Evolutionary conservation across 169 alveolate species (phyloP).

Genomic region (Pseudocohnilembus persalinus): DNA sequence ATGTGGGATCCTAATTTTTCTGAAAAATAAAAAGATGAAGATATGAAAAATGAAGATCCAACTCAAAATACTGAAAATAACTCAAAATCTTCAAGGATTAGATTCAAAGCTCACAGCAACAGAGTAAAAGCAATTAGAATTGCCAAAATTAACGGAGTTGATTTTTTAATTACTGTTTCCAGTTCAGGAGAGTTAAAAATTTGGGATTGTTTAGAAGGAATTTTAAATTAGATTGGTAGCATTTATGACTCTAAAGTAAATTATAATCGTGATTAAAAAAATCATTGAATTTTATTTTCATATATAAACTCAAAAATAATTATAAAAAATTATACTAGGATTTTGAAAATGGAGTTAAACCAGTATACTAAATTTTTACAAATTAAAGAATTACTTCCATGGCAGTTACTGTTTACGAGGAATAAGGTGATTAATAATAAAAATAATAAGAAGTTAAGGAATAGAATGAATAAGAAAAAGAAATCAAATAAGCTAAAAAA

Average conservation of each 20-base stretch:
- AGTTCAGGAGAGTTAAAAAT: conserved; percentile 14
- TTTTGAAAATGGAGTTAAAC: background rate
- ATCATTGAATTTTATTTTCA: no score
- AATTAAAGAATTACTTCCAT: conserved; percentile 10
- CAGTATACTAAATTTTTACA: conserved; percentile 4
- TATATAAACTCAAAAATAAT: no score
- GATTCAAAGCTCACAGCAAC: conserved; percentile 16
- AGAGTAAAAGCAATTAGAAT: conserved; percentile 11
- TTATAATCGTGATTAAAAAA: no score
- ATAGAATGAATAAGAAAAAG: background rate
- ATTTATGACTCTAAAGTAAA: background rate
- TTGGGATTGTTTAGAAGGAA: conserved; percentile 5
- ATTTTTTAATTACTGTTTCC: conserved; percentile 9
- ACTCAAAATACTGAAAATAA: no score
- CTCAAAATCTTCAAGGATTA: background rate
- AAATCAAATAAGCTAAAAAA: conserved; percentile 1
- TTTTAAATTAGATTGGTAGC: background rate
- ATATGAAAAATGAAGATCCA: background rate
- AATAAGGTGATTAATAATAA: background rate
- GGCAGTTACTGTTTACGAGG: background rate
- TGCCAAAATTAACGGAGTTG: conserved; percentile 6
- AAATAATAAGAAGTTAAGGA: background rate
- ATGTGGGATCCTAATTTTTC: conserved; percentile 8
- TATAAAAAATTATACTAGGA: background rate
- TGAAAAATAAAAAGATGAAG: background rate